Conservation (phyloP, 2,329 filamentous ascomycete species). For the Cryphonectria naterciae region DNA sequence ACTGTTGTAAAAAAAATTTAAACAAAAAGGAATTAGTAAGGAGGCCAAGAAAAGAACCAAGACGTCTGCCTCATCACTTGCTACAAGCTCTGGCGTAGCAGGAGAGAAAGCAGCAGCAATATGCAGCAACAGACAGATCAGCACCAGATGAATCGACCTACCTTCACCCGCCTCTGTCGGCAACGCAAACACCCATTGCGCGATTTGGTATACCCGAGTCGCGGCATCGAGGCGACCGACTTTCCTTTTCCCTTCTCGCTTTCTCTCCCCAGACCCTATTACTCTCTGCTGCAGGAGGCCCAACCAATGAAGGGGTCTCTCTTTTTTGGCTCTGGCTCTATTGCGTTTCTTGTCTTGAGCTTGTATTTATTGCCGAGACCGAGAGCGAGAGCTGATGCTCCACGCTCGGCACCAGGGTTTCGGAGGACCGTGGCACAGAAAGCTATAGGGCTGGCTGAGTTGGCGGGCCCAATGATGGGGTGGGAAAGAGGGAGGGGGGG, state of each 20-base stretch:
- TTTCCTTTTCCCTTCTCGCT: not conserved
- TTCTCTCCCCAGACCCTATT: constrained; percentile 10
- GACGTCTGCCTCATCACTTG: not conserved
- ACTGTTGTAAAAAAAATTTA: constrained; percentile 17
- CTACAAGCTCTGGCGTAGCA: not conserved
- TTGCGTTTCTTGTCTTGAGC: not conserved
- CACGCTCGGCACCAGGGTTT: not conserved
- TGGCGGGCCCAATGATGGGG: too few relatives aligned
- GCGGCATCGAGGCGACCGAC: constrained; percentile 28
- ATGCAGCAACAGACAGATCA: not conserved
- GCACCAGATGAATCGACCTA: constrained; percentile 10
- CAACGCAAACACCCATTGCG: constrained; percentile 32
- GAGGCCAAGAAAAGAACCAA: not conserved
- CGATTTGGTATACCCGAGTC: constrained; percentile 33
- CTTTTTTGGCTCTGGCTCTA: not conserved
- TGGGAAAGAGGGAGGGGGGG: too few relatives aligned
- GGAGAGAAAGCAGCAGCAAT: not conserved
- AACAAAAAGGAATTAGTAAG: constrained; percentile 3
- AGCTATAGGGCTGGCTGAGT: not conserved
- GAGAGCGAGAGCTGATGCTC: constrained; percentile 21
- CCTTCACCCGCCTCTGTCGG: constrained; percentile 33
- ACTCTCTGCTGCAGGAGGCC: not conserved
- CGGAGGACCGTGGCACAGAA: not conserved
- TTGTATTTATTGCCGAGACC: constrained; percentile 22
- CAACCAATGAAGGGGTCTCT: constrained; percentile 12